These are phyloP conservation scores for Deinandra increscens DNA, from an alignment of 129 eudicot species.

Conservation along the genomic window DNA sequence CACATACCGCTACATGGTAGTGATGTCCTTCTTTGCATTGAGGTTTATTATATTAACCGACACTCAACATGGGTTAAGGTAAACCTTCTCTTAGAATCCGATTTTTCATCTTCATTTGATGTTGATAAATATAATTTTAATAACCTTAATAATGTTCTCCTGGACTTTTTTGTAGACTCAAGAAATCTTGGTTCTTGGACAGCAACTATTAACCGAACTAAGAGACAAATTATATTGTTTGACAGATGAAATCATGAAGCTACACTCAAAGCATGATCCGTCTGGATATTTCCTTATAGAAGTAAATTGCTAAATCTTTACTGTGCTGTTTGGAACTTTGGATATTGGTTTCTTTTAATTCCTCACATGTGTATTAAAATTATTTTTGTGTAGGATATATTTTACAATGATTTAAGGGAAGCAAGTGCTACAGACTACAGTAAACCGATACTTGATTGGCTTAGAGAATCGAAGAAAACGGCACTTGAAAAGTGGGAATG, in stretches of 20 bases:
- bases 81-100: slow-evolving; percentile 6
- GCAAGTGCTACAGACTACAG: slow-evolving; percentile 62
- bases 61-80: slow-evolving; percentile 49
- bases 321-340: background rate
- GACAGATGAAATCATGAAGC: slow-evolving; percentile 73
- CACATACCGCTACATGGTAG: slow-evolving; percentile 51
- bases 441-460: slow-evolving; percentile 79
- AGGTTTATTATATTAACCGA: slow-evolving; percentile 60
- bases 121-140: background rate
- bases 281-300: slow-evolving; percentile 93
- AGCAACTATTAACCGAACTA: slow-evolving; percentile 61
- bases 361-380: background rate
- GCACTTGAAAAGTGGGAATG: slow-evolving; percentile 84
- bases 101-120: background rate
- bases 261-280: slow-evolving; percentile 50
- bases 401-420: slow-evolving; percentile 73
- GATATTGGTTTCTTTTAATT: background rate
- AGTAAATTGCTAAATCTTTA: slow-evolving; percentile 27
- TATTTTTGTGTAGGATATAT: slow-evolving; percentile 50
- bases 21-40: slow-evolving; percentile 63
- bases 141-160: slow-evolving; percentile 3
- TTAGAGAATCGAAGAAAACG: slow-evolving; percentile 53
- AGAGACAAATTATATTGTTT: slow-evolving; percentile 76
- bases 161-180: slow-evolving; percentile 53
- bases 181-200: slow-evolving; percentile 85